Evolutionary conservation across 768 basidiomycete species (phyloP).

Genomic region (Rhodotorula toruloides): DNA sequence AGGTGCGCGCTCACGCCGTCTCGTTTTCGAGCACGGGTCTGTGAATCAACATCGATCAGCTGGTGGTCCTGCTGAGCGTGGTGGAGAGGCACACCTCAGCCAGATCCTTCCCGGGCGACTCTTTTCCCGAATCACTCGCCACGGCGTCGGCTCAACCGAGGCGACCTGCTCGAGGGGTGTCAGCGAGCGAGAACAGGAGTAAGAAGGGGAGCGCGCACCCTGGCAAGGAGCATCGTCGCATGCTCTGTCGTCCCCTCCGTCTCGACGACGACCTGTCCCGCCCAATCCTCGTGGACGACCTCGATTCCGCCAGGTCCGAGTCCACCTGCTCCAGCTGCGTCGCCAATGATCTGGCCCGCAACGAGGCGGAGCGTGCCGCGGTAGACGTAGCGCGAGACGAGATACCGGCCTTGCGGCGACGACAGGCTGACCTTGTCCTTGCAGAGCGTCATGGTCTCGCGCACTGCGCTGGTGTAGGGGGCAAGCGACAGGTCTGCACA

Average conservation of each 20-base stretch:
- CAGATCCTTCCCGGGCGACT: constrained; percentile 13
- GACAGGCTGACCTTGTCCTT: constrained; percentile 12
- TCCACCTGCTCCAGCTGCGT: constrained; percentile 1
- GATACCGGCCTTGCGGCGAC: constrained; percentile 35
- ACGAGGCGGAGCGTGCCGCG: constrained; percentile 19
- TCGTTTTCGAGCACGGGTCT: constrained; percentile 7
- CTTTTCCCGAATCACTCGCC: constrained; percentile 19
- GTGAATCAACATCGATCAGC: not conserved
- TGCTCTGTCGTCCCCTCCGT: constrained; percentile 41
- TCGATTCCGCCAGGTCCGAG: constrained; percentile 35
- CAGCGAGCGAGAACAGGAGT: not conserved
- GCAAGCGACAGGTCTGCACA: constrained; percentile 13
- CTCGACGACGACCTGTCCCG: constrained; percentile 34
- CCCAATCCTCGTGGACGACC: constrained; percentile 37
- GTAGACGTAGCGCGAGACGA: constrained; percentile 38
- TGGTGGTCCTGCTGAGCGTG: no score
- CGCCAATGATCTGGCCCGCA: constrained; percentile 24
- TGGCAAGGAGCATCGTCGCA: constrained; percentile 30
- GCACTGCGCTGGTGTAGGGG: constrained; percentile 5
- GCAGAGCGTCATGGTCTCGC: constrained; percentile 16
- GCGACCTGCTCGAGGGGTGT: constrained; percentile 1
- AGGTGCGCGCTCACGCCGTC: not conserved
- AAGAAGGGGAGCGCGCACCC: constrained; percentile 6
- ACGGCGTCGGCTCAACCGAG: constrained; percentile 13
- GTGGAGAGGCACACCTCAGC: constrained; percentile 1